Percentiles rank a stretch among this genome's conserved stretches.
Conservation (phyloP, 495 filamentous ascomycete species). For the Hyaloscypha variabilis region DNA sequence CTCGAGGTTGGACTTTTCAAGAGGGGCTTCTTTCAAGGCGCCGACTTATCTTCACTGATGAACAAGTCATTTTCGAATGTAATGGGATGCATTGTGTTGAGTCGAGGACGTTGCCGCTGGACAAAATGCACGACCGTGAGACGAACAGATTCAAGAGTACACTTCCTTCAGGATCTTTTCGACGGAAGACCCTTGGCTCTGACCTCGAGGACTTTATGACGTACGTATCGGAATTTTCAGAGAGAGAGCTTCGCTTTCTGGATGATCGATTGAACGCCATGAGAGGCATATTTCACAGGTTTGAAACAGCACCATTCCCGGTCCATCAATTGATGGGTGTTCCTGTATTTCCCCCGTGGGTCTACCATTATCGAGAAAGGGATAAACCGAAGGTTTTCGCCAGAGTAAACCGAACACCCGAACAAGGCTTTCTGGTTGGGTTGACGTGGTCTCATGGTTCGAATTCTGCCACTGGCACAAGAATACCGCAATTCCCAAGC, state of each 20-base stretch:
- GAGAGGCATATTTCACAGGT: slow-evolving; percentile 7
- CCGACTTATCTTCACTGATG: neutral
- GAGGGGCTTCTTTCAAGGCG: slow-evolving; percentile 5
- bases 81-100: neutral
- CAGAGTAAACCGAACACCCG: neutral
- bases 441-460: neutral
- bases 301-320: neutral
- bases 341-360: neutral
- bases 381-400: neutral
- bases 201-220: neutral
- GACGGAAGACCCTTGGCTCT: neutral
- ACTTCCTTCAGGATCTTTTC: neutral
- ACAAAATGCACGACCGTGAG: neutral
- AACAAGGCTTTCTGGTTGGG: neutral
- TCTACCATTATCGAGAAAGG: neutral
- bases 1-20: slow-evolving; percentile 42
- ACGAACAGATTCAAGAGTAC: neutral
- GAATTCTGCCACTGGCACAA: neutral
- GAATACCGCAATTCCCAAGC: slow-evolving; percentile 1
- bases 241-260: neutral
- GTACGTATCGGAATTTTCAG: neutral
- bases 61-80: neutral
- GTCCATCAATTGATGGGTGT: slow-evolving; percentile 8
- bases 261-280: slow-evolving; percentile 11
- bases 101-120: neutral